Conservation (phyloP, 345 rosid species). For the Clausena lansium region DNA sequence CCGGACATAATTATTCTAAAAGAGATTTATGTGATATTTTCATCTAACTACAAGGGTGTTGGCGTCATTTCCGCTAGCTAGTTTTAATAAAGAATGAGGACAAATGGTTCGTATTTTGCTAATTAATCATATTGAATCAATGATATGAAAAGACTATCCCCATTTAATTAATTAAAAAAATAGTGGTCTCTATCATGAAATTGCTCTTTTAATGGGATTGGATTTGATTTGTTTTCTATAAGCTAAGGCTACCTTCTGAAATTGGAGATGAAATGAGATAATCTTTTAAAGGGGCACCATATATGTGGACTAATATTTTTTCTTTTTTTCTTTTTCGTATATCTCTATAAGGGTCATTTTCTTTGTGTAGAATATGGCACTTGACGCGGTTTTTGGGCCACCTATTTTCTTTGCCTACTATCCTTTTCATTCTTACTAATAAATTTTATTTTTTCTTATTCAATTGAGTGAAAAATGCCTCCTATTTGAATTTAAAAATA, state of each 20-base stretch:
- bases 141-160: too few relatives aligned
- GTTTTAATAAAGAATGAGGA: too few relatives aligned
- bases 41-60: too few relatives aligned
- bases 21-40: too few relatives aligned
- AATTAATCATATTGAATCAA: too few relatives aligned
- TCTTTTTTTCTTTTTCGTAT: not conserved
- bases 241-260: conserved; percentile 16
- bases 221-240: conserved; percentile 17
- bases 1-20: too few relatives aligned
- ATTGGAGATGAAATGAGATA: conserved; percentile 17
- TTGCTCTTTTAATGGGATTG: conserved; percentile 1
- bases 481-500: not conserved
- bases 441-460: not conserved
- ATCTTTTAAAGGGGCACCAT: conserved; percentile 21
- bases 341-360: conserved; percentile 22
- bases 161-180: too few relatives aligned
- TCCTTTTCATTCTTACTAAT: conserved; percentile 10
- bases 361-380: conserved; percentile 29
- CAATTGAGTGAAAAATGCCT: not conserved
- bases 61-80: too few relatives aligned
- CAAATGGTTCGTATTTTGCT: too few relatives aligned
- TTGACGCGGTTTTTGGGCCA: conserved; percentile 35
- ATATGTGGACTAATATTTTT: not conserved
- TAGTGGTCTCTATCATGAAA: not conserved
- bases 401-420: not conserved